Conservation (phyloP, 352 stramenopile genomes). For the Pythium myriotylum region DNA sequence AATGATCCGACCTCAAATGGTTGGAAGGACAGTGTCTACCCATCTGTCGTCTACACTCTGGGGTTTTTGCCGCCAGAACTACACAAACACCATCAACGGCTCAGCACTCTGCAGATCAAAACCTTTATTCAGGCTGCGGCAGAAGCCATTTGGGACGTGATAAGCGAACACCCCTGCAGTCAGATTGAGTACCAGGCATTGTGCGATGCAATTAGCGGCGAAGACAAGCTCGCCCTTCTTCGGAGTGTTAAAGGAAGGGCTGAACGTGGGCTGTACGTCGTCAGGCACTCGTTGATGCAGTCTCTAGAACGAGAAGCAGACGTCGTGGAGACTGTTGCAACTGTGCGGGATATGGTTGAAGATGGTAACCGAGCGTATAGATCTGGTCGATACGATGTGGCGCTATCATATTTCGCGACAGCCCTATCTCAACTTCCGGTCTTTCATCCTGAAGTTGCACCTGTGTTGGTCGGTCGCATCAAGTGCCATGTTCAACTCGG, state of each 20-base stretch:
- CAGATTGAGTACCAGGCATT: conserved; percentile 80
- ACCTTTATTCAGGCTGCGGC: conserved; percentile 81
- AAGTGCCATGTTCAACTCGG: conserved; percentile 65
- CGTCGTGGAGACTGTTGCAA: conserved; percentile 46
- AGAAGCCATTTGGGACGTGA: conserved; percentile 66
- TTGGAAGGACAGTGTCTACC: conserved; percentile 68
- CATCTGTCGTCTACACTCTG: conserved; percentile 67
- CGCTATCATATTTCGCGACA: conserved; percentile 62
- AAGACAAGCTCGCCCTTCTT: conserved; percentile 38
- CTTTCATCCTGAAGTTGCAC: conserved; percentile 66
- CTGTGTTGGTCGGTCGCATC: conserved; percentile 56
- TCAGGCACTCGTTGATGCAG: conserved; percentile 70
- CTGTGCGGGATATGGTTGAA: conserved; percentile 54
- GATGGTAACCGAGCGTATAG: conserved; percentile 61
- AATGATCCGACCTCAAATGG: conserved; percentile 11
- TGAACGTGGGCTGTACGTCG: conserved; percentile 60
- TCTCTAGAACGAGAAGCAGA: conserved; percentile 54
- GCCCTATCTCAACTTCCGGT: conserved; percentile 62
- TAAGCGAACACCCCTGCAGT: conserved; percentile 53
- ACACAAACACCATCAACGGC: conserved; percentile 50
- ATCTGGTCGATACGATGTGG: conserved; percentile 52
- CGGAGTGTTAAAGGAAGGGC: conserved; percentile 33
- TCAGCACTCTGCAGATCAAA: conserved; percentile 85
- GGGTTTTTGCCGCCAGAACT: conserved; percentile 59
- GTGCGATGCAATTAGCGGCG: conserved; percentile 50